Evolutionary conservation across 192 early-diverging fungal species (phyloP), one percentile per base, ranked within the genome.

Genomic region (Backusella mclennaniae): DNA sequence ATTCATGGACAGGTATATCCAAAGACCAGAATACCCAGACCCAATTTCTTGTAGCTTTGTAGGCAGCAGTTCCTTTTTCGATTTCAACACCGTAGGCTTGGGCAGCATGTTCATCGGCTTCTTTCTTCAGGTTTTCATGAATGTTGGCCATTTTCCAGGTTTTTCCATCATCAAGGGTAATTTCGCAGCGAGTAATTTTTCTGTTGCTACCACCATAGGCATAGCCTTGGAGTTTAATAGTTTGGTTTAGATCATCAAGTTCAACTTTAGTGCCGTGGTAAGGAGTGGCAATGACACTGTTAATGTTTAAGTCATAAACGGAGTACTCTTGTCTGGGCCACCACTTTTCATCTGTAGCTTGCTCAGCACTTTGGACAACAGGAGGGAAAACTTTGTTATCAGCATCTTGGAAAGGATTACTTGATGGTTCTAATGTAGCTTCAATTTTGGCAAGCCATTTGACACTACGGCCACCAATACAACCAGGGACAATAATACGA

Each of bases 381-480:
- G 95, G 92, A 26, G 95, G 95, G 38, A 96, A 83, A 33, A 96
- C 94, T 75, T 92, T 90, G 83, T 96, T 96, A 82, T 96, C 95
- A 39, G 85, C 85, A 73, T 88, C 88, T 73, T 96, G 95, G 83
- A 95, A 96, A 73, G 84, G 88, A 77, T 85, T 90, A 26, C 77
- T 77, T 14, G 93, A 92, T 75, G 90, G 89, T 26, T 76, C 35
- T 39, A 87, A 85, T 39, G 85, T 80, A 35, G 94, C 84, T 7
- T 80, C 85, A 31, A 96, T 85, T 59, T 82, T 84, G 53, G 78
- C 73, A 26, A 96, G 81, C 93, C 93, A 97, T 75, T 98, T 98
- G 79, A 97, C 91, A 75, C 85, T 91, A 39, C 96, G 88, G 1
- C 95, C 96, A 19, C 95, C 96, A 41, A 98, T 96, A 73, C 89